A percentile compares a stretch with the other conserved stretches of the same genome.
These are phyloP conservation scores for Oenanthe sinensis DNA, from an alignment of 129 eudicot species.

Conservation along the genomic window DNA sequence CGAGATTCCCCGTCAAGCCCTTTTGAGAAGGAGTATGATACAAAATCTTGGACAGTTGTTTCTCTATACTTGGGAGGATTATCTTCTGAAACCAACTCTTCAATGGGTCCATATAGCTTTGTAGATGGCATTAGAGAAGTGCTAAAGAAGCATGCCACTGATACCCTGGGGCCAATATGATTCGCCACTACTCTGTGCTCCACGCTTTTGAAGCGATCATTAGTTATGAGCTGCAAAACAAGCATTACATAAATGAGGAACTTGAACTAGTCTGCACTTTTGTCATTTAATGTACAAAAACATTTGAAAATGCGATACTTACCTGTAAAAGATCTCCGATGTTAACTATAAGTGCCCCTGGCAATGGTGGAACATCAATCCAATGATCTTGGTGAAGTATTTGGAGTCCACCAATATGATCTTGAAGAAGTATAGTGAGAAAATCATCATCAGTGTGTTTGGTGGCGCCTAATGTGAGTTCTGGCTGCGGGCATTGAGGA, in stretches of 20 bases:
- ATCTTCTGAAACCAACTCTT: slow-evolving; percentile 14
- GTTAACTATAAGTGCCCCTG: neutral
- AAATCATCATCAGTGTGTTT: neutral
- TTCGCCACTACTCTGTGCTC: slow-evolving; percentile 5
- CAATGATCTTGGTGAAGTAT: neutral
- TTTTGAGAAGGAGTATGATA: slow-evolving; percentile 2
- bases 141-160: slow-evolving; percentile 10
- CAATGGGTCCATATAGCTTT: slow-evolving; percentile 9
- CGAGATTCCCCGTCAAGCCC: slow-evolving; percentile 8
- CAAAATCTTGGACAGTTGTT: neutral
- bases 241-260: neutral
- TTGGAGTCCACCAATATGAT: neutral
- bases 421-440: neutral
- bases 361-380: neutral
- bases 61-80: neutral
- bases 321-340: neutral
- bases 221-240: slow-evolving; percentile 11
- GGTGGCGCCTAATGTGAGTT: slow-evolving; percentile 4
- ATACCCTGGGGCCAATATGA: slow-evolving; percentile 4
- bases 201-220: slow-evolving; percentile 9
- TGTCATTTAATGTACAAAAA: neutral
- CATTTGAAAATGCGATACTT: neutral
- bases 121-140: neutral
- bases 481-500: slow-evolving; percentile 8
- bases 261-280: neutral